Evolutionary conservation across 2,329 filamentous ascomycete genomes (phyloP).

Genomic region (Aureobasidium sp.): DNA sequence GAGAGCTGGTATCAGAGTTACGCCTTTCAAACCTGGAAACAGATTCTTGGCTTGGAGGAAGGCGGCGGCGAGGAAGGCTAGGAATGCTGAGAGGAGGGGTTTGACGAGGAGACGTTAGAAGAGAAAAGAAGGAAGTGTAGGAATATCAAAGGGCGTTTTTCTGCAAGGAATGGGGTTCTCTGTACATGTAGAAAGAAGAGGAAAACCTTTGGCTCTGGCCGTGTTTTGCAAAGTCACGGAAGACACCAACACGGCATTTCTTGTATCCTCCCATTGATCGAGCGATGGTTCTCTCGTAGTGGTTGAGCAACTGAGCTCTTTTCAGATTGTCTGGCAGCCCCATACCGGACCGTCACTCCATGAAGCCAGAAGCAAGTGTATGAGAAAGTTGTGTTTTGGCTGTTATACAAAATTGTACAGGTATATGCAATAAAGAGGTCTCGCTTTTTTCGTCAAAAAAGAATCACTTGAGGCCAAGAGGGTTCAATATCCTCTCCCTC

Average conservation of each 20-base stretch:
- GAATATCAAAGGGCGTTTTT: neutral
- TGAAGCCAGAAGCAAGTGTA: neutral
- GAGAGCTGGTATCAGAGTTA: conserved; percentile 48
- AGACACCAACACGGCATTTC: neutral
- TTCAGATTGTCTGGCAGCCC: neutral
- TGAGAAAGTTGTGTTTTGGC: neutral
- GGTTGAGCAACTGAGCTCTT: neutral
- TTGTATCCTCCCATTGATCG: too few species aligned
- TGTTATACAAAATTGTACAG: conserved; percentile 12
- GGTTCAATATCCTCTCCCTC: conserved; percentile 63
- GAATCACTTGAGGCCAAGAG: conserved; percentile 25
- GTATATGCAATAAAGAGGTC: neutral
- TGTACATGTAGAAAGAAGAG: neutral
- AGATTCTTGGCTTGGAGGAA: conserved; percentile 59
- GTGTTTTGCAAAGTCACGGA: neutral
- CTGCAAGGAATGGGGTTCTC: neutral
- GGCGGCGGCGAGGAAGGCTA: conserved; percentile 41
- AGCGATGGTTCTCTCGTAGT: neutral
- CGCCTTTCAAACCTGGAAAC: conserved; percentile 48
- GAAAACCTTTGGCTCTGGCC: neutral
- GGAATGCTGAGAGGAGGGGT: conserved; percentile 45
- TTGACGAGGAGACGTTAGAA: conserved; percentile 33
- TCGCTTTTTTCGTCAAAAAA: neutral
- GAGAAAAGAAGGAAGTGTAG: conserved; percentile 12
- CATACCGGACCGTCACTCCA: neutral